These are phyloP conservation scores for Apiospora kogelbergensis DNA, from an alignment of 2,329 filamentous ascomycete genomes.

Conservation along the genomic window DNA sequence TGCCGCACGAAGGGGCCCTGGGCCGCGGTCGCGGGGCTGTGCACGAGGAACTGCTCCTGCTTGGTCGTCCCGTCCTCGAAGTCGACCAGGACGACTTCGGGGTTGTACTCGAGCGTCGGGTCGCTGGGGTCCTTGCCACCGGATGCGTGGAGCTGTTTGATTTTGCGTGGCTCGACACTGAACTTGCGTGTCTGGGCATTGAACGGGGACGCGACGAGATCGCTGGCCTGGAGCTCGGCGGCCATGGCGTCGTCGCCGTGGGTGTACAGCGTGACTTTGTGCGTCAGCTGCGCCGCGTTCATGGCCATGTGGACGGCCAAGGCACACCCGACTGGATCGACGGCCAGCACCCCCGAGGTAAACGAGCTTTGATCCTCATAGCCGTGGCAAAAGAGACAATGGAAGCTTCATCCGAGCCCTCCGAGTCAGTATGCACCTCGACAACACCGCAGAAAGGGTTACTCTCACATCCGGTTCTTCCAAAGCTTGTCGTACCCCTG, in stretches of 20 bases:
- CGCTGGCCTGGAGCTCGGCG: constrained; percentile 10
- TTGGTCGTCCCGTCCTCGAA: constrained; percentile 19
- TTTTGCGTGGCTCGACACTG: not conserved
- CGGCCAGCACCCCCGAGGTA: constrained; percentile 32
- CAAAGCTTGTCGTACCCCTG: not conserved
- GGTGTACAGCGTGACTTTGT: constrained; percentile 35
- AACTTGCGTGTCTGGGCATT: not conserved
- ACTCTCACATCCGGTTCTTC: not conserved
- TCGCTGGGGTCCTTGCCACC: constrained; percentile 7
- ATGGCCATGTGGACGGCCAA: constrained; percentile 24
- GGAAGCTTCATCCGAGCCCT: not conserved
- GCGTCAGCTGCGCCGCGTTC: constrained; percentile 27
- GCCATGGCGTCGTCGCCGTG: constrained; percentile 30
- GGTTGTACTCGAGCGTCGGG: no score
- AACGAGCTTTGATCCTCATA: constrained; percentile 37
- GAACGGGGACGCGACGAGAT: not conserved
- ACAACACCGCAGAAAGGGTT: not conserved
- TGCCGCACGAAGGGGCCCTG: constrained; percentile 27
- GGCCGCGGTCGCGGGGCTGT: constrained; percentile 25
- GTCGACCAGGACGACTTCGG: not conserved
- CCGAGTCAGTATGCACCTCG: not conserved
- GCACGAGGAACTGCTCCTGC: not conserved
- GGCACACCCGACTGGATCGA: constrained; percentile 18
- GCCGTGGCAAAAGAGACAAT: not conserved
- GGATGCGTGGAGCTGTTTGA: not conserved